Conservation (phyloP, 1,284 basidiomycete genomes). For the Trichosporon ovoides region DNA sequence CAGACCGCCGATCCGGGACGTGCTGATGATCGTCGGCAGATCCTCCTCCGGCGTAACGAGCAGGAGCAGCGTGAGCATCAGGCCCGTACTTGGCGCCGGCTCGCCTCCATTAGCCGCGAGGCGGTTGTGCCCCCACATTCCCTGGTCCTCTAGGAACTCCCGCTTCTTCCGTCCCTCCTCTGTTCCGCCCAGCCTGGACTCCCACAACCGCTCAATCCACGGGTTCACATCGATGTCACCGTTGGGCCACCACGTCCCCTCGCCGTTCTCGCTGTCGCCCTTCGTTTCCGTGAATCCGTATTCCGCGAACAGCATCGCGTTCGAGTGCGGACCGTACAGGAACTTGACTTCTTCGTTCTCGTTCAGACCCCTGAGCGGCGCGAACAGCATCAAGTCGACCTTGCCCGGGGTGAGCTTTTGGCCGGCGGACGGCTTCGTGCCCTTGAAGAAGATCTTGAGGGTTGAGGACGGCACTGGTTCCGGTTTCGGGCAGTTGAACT, state of each 20-base stretch:
- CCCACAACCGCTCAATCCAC: constrained; percentile 53
- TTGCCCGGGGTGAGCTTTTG: constrained; percentile 46
- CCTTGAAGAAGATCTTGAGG: constrained; percentile 7
- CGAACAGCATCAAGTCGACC: constrained; percentile 55
- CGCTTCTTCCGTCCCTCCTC: constrained; percentile 16
- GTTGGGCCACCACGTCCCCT: constrained; percentile 15
- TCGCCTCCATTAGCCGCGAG: constrained; percentile 19
- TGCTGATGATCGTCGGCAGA: background rate
- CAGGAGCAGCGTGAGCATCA: constrained; percentile 18
- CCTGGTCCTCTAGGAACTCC: constrained; percentile 16
- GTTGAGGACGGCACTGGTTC: constrained; percentile 22
- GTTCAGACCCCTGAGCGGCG: constrained; percentile 52
- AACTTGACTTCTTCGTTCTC: constrained; percentile 63
- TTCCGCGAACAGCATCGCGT: constrained; percentile 68
- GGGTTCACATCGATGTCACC: constrained; percentile 61
- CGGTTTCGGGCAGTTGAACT: constrained; percentile 24
- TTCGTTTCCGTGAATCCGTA: constrained; percentile 66
- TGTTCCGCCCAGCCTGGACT: background rate
- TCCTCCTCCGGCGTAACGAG: constrained; percentile 11
- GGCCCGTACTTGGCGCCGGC: constrained; percentile 14
- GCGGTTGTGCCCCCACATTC: constrained; percentile 19
- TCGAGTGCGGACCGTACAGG: constrained; percentile 69
- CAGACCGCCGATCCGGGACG: background rate
- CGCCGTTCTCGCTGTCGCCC: constrained; percentile 31
- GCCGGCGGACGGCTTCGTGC: constrained; percentile 43